These are phyloP conservation scores for Oemleria cerasiformis DNA, from an alignment of 306 rosid species.

Conservation along the genomic window DNA sequence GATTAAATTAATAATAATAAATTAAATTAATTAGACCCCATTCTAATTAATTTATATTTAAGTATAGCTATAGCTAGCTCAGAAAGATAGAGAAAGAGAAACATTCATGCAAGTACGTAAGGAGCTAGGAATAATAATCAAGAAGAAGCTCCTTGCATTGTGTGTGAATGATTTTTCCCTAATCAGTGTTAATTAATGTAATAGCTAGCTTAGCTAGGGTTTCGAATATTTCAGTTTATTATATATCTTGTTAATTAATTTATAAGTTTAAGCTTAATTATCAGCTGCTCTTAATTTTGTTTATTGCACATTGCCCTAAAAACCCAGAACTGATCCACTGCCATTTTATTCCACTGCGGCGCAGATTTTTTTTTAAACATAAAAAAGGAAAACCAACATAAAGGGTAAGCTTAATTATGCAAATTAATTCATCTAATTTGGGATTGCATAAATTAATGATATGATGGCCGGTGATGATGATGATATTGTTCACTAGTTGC, in stretches of 20 bases:
- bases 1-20: conserved; percentile 10
- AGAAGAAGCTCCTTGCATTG: neutral
- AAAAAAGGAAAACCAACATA: neutral
- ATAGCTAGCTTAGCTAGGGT: conserved; percentile 15
- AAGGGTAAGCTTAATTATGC: neutral
- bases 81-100: neutral
- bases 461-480: no score
- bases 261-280: neutral
- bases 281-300: neutral
- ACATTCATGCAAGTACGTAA: neutral
- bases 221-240: neutral
- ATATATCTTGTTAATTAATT: neutral
- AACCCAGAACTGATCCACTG: neutral
- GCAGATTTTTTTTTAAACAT: neutral
- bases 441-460: neutral
- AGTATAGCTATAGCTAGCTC: neutral
- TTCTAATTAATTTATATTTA: neutral
- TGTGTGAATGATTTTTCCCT: neutral
- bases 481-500: no score
- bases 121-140: neutral
- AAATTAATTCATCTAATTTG: neutral
- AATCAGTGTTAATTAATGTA: neutral
- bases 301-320: neutral
- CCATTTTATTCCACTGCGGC: neutral
- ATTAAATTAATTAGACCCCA: neutral